phyloP scores from a whole-genome alignment of 768 basidiomycete species.

The Lepiota subincarnata region DNA sequence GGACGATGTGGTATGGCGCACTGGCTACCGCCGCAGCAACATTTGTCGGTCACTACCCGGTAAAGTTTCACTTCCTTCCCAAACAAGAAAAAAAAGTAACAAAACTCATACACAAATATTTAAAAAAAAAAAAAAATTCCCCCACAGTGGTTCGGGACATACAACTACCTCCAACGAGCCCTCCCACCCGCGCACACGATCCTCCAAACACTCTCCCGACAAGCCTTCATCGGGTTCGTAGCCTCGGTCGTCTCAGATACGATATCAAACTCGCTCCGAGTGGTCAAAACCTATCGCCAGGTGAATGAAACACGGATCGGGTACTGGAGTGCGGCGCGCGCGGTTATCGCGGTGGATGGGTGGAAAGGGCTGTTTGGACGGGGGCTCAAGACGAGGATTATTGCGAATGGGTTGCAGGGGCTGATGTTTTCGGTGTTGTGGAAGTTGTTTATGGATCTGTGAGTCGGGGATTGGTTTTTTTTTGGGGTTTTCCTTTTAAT shows the following conservation, averaged over 20 bases:
- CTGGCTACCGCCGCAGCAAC: conserved; percentile 90
- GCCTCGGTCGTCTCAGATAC: conserved; percentile 86
- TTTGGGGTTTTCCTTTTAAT: neutral
- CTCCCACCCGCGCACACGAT: conserved; percentile 56
- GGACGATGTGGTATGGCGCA: conserved; percentile 86
- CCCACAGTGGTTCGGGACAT: conserved; percentile 73
- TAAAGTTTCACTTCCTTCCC: conserved; percentile 19
- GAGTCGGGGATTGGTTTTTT: conserved; percentile 27
- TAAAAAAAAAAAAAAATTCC: neutral
- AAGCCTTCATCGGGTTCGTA: conserved; percentile 88
- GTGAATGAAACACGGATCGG: conserved; percentile 79
- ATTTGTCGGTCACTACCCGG: conserved; percentile 89
- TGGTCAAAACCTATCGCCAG: conserved; percentile 95
- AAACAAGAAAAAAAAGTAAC: neutral
- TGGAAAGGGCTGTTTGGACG: conserved; percentile 79
- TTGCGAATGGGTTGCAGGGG: conserved; percentile 90
- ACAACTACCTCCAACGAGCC: conserved; percentile 69
- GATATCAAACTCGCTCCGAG: conserved; percentile 82
- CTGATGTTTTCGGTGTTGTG: conserved; percentile 89
- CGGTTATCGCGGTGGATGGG: conserved; percentile 75
- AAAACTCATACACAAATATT: neutral
- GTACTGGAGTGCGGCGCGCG: conserved; percentile 73
- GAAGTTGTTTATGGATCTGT: conserved; percentile 89
- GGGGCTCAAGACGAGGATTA: conserved; percentile 82
- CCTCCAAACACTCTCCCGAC: conserved; percentile 61